phyloP scores from a whole-genome alignment of 2,329 filamentous ascomycete species.

The Emmonsiellopsis sp. region DNA sequence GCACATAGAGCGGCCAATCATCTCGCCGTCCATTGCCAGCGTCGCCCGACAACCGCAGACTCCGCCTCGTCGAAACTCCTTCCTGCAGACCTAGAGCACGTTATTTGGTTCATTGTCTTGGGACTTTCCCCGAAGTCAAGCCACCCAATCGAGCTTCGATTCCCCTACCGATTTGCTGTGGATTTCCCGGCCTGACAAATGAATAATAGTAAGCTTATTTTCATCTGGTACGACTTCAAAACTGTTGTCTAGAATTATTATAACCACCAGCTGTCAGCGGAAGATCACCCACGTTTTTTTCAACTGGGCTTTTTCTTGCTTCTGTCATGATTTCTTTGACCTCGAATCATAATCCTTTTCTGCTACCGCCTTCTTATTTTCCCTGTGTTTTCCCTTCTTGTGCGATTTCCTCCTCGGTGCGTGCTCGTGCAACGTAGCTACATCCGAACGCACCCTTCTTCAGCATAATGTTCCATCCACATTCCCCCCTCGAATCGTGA shows the following conservation, averaged over 20 bases:
- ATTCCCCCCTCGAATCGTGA: background rate
- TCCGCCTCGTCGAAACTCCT: slow-evolving; percentile 1
- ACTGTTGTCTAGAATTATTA: slow-evolving; percentile 4
- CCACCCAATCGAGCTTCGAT: slow-evolving; percentile 9
- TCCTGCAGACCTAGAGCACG: background rate
- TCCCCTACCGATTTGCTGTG: slow-evolving; percentile 2
- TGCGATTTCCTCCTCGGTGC: slow-evolving; percentile 3
- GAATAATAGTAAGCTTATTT: slow-evolving; percentile 18
- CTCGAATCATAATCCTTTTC: background rate
- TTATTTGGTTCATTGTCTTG: slow-evolving; percentile 3
- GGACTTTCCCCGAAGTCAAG: slow-evolving; percentile 6
- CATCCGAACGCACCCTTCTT: slow-evolving; percentile 1
- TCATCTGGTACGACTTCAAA: slow-evolving; percentile 13
- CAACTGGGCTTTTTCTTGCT: slow-evolving; percentile 2
- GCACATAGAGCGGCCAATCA: slow-evolving; percentile 8
- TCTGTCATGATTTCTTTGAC: slow-evolving; percentile 2
- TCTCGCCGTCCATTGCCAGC: slow-evolving; percentile 3
- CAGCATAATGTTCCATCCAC: background rate
- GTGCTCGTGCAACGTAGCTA: slow-evolving; percentile 7
- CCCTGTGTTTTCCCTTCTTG: background rate
- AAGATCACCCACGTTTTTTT: slow-evolving; percentile 10
- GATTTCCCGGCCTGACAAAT: slow-evolving; percentile 11
- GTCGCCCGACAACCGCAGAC: slow-evolving; percentile 4
- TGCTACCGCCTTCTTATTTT: background rate
- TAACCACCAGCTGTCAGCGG: slow-evolving; percentile 6